Conservation (phyloP, 306 rosid genomes). For the Dryas drummondii region DNA sequence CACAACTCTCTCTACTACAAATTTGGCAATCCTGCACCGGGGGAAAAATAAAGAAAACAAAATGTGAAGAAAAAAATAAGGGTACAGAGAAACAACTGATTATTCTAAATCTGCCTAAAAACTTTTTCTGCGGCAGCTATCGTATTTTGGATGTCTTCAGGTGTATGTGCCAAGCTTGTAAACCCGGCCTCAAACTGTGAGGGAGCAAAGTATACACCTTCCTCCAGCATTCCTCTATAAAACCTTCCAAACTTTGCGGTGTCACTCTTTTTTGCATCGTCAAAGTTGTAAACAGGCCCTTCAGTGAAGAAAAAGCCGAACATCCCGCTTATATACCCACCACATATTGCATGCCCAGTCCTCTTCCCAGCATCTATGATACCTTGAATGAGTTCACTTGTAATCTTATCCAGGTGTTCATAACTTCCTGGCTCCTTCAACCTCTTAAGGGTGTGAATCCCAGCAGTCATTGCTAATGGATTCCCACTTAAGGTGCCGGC, state of each 20-base stretch:
- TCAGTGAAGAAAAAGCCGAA: conserved; percentile 93
- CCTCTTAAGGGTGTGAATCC: conserved; percentile 81
- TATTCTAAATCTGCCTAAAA: conserved; percentile 55
- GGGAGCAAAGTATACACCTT: conserved; percentile 95
- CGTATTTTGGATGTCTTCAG: conserved; percentile 77
- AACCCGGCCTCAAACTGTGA: conserved; percentile 97
- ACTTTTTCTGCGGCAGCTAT: conserved; percentile 95
- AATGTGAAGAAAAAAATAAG: background rate
- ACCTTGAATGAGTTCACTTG: conserved; percentile 74
- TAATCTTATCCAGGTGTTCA: conserved; percentile 67
- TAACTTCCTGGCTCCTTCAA: conserved; percentile 78
- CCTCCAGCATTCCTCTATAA: conserved; percentile 82
- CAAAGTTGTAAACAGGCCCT: conserved; percentile 81
- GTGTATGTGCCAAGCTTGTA: conserved; percentile 87
- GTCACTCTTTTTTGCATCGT: conserved; percentile 85
- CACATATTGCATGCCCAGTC: conserved; percentile 90
- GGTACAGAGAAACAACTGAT: conserved; percentile 10
- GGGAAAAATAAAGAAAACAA: background rate
- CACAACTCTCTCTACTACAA: conserved; percentile 14
- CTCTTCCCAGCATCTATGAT: conserved; percentile 73
- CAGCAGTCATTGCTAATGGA: conserved; percentile 98
- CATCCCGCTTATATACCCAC: conserved; percentile 88
- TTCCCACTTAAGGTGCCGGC: conserved; percentile 96
- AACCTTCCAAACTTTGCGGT: conserved; percentile 72
- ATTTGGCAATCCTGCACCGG: background rate